Conservation (phyloP, 176 grass and related monocot species). For the Elaeis guineensis region DNA sequence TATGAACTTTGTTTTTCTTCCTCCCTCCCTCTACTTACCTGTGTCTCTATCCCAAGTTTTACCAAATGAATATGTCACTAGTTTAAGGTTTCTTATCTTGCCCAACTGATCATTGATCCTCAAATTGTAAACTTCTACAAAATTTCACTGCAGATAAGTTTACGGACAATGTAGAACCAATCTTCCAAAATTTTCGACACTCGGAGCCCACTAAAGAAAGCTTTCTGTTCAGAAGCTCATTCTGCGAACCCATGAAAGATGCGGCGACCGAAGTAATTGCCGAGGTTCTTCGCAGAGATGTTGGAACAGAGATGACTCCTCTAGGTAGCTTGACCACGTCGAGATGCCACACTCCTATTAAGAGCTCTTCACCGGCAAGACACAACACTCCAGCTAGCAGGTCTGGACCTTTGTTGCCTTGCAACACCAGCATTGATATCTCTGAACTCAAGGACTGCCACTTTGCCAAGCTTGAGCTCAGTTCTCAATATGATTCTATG, state of each 20-base stretch:
- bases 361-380: constrained; percentile 66
- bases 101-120: too few relatives aligned
- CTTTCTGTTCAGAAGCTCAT: constrained; percentile 59
- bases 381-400: constrained; percentile 83
- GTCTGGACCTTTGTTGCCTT: constrained; percentile 69
- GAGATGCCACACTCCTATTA: constrained; percentile 55
- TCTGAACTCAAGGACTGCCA: constrained; percentile 61
- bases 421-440: constrained; percentile 35
- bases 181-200: constrained; percentile 2
- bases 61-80: neutral
- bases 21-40: too few relatives aligned
- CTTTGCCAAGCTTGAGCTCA: constrained; percentile 77
- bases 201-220: constrained; percentile 57
- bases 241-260: constrained; percentile 23
- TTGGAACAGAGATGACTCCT: constrained; percentile 68
- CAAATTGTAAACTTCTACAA: too few relatives aligned
- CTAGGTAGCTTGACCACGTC: constrained; percentile 50
- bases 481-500: constrained; percentile 58
- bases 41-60: neutral
- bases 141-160: constrained; percentile 64
- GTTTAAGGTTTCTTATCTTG: neutral
- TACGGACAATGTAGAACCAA: constrained; percentile 53
- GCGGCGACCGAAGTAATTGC: neutral
- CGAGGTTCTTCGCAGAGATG: constrained; percentile 30
- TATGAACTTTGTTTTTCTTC: too few relatives aligned